phyloP scores from a whole-genome alignment of 768 basidiomycete genomes.

The Amanita molliuscula region DNA sequence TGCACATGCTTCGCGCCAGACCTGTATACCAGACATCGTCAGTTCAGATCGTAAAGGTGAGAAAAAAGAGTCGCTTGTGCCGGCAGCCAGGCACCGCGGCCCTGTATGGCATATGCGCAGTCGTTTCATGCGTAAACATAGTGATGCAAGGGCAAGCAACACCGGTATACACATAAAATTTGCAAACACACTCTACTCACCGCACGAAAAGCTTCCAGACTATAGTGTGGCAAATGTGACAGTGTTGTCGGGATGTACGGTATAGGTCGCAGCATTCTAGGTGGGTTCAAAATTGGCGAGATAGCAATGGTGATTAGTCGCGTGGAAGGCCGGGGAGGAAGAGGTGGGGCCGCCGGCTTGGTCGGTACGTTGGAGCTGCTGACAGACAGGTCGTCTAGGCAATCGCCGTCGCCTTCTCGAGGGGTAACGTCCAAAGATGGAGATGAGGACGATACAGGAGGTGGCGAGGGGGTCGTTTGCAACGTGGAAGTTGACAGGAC shows the following conservation, averaged over 20 bases:
- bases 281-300: slow-evolving; percentile 52
- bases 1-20: slow-evolving; percentile 66
- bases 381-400: slow-evolving; percentile 9
- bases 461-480: slow-evolving; percentile 72
- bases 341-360: slow-evolving; percentile 1
- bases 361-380: slow-evolving; percentile 5
- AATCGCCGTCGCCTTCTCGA: slow-evolving; percentile 23
- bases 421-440: slow-evolving; percentile 3
- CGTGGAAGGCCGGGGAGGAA: slow-evolving; percentile 1
- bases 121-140: not conserved
- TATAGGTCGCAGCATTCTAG: slow-evolving; percentile 52
- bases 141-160: not conserved
- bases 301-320: slow-evolving; percentile 28
- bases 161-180: not conserved
- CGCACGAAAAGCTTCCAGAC: slow-evolving; percentile 42
- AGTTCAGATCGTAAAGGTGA: slow-evolving; percentile 3
- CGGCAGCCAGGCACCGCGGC: not conserved
- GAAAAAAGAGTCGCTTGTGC: not conserved
- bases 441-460: slow-evolving; percentile 24
- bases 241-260: slow-evolving; percentile 56
- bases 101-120: not conserved
- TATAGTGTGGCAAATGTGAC: slow-evolving; percentile 44
- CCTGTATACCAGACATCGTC: slow-evolving; percentile 24
- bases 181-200: slow-evolving; percentile 42
- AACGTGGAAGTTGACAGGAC: slow-evolving; percentile 65